Conservation (phyloP, 306 rosid species). For the Glycine soja region DNA sequence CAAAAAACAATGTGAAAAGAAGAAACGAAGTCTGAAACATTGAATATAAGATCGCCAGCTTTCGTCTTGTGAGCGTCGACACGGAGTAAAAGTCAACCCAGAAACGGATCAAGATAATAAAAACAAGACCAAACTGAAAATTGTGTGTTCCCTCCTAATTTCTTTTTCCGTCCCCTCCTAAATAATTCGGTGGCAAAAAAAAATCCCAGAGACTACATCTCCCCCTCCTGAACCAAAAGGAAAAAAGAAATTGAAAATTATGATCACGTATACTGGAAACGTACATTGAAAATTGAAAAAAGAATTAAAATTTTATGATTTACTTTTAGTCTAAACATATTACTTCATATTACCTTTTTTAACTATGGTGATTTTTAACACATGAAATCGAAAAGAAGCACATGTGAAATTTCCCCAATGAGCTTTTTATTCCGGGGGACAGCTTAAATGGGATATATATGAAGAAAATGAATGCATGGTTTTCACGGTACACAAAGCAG, state of each 20-base stretch:
- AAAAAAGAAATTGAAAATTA: not conserved
- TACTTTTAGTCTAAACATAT: not conserved
- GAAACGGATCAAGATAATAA: not conserved
- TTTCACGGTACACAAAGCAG: too few species aligned
- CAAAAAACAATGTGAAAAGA: constrained; percentile 3
- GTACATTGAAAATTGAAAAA: too few species aligned
- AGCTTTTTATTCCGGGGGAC: too few species aligned
- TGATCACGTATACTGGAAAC: not conserved
- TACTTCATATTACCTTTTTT: not conserved
- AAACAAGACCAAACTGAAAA: too few species aligned
- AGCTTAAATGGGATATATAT: too few species aligned
- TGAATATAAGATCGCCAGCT: not conserved
- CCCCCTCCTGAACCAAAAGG: not conserved
- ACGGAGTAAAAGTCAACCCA: not conserved
- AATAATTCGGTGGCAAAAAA: too few species aligned
- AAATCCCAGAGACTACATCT: too few species aligned
- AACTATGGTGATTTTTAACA: not conserved
- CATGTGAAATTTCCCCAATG: not conserved
- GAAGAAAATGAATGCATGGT: too few species aligned
- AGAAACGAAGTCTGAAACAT: not conserved
- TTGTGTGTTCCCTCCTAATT: too few species aligned
- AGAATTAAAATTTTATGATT: too few species aligned
- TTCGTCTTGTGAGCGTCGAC: not conserved
- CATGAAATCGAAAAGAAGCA: not conserved
- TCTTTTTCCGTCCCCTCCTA: too few species aligned